Percentiles rank a stretch among this genome's conserved stretches.
Evolutionary conservation across 495 filamentous ascomycete genomes (phyloP).

Genomic region (Penicillium canescens): DNA sequence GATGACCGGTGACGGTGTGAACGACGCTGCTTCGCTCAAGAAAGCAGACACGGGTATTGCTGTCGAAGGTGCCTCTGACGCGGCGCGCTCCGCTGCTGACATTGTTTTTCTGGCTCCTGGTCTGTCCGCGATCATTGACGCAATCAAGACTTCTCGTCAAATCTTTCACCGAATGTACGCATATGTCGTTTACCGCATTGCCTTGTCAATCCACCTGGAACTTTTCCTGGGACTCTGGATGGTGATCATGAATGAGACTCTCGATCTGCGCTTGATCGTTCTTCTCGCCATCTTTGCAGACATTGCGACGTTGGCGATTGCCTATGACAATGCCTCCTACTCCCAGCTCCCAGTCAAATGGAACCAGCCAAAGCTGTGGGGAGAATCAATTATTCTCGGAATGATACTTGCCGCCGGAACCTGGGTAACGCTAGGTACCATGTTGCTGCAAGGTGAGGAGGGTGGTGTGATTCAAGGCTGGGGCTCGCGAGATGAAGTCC

Average conservation of each 20-base stretch:
- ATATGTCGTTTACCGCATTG: conserved; percentile 95
- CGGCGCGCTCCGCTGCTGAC: conserved; percentile 88
- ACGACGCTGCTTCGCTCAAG: conserved; percentile 94
- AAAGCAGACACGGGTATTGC: conserved; percentile 89
- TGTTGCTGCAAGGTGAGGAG: conserved; percentile 62
- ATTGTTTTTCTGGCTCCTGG: conserved; percentile 92
- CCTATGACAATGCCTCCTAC: conserved; percentile 91
- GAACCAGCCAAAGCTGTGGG: conserved; percentile 92
- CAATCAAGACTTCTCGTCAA: conserved; percentile 89
- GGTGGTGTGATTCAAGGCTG: conserved; percentile 87
- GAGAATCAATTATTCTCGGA: conserved; percentile 82
- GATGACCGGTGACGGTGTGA: conserved; percentile 98
- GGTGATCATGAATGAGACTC: conserved; percentile 74
- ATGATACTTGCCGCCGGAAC: conserved; percentile 77
- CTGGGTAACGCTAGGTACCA: conserved; percentile 81
- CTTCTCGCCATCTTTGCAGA: conserved; percentile 96
- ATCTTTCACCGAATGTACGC: conserved; percentile 98
- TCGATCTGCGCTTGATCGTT: conserved; percentile 85
- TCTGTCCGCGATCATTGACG: conserved; percentile 89
- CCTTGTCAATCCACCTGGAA: conserved; percentile 85
- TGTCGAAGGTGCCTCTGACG: conserved; percentile 90
- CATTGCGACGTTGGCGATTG: conserved; percentile 88
- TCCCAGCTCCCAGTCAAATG: conserved; percentile 87
- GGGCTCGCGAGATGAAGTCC: conserved; percentile 75
- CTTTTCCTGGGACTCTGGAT: conserved; percentile 92